Conservation (phyloP, 176 grass and related monocot genomes). For the Metroxylon sagu region DNA sequence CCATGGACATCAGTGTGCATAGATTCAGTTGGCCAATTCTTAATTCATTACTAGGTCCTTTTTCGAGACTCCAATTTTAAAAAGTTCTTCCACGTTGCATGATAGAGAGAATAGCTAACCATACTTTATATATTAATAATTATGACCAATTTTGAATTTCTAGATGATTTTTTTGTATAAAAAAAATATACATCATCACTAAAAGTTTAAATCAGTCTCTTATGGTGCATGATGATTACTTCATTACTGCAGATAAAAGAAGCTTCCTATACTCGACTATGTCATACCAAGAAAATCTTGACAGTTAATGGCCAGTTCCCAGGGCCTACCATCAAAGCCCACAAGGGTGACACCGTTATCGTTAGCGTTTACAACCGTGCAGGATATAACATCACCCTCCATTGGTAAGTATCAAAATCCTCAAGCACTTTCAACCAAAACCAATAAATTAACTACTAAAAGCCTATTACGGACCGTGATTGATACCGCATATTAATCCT, state of each 20-base stretch:
- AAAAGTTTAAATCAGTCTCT: too few species aligned
- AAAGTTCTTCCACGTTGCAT: too few species aligned
- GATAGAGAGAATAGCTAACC: too few species aligned
- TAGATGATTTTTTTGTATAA: too few species aligned
- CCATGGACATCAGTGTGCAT: too few species aligned
- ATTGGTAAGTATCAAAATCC: constrained; percentile 28
- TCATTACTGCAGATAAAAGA: constrained; percentile 34
- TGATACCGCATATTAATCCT: neutral
- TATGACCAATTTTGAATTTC: too few species aligned
- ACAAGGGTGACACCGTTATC: constrained; percentile 29
- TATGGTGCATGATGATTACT: too few species aligned
- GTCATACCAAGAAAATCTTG: constrained; percentile 46
- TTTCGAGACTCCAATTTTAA: too few species aligned
- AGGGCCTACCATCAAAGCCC: constrained; percentile 56
- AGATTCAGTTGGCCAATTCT: too few species aligned
- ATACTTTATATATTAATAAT: too few species aligned
- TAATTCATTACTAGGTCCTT: too few species aligned
- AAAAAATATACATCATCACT: too few species aligned
- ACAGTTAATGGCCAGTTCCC: constrained; percentile 63
- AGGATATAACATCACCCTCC: constrained; percentile 56
- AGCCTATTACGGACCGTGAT: neutral
- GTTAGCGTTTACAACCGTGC: constrained; percentile 62
- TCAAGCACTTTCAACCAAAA: neutral
- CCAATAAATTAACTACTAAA: neutral
- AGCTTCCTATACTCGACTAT: constrained; percentile 39